Conservation (phyloP, 1,284 basidiomycete species). For the Cutaneotrichosporon spelunceum region DNA sequence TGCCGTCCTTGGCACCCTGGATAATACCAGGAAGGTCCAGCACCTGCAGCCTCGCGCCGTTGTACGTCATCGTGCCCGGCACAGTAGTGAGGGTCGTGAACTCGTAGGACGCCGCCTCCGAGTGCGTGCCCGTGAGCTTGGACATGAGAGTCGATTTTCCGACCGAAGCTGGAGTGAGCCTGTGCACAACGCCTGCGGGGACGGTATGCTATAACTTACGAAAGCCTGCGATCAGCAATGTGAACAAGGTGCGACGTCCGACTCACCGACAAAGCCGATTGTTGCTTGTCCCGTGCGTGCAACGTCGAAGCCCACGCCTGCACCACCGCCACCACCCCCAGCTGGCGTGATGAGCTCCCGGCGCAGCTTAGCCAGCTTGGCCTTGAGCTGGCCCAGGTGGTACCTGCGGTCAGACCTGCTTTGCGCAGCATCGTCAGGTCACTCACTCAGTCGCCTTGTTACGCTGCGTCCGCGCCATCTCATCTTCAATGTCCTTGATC, state of each 20-base stretch:
- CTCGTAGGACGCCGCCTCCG: slow-evolving; percentile 96
- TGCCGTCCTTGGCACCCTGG: slow-evolving; percentile 96
- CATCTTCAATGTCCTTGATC: slow-evolving; percentile 53
- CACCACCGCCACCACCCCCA: slow-evolving; percentile 75
- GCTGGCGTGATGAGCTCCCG: slow-evolving; percentile 86
- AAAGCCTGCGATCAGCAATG: slow-evolving; percentile 3
- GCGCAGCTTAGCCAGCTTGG: slow-evolving; percentile 94
- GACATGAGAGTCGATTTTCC: slow-evolving; percentile 93
- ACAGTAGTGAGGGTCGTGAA: slow-evolving; percentile 76
- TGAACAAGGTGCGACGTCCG: not conserved
- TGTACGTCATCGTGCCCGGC: slow-evolving; percentile 77
- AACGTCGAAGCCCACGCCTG: slow-evolving; percentile 90
- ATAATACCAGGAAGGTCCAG: slow-evolving; percentile 69
- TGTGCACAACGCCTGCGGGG: not conserved
- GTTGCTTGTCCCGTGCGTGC: slow-evolving; percentile 92
- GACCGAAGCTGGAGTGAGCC: slow-evolving; percentile 13
- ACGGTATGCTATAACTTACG: not conserved
- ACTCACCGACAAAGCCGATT: slow-evolving; percentile 74
- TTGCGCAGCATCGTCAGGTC: slow-evolving; percentile 15
- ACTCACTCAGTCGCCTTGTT: slow-evolving; percentile 69
- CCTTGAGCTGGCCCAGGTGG: slow-evolving; percentile 91
- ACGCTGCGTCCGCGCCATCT: slow-evolving; percentile 63
- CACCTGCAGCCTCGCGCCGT: slow-evolving; percentile 63
- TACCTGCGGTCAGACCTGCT: slow-evolving; percentile 57
- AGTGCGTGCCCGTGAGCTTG: slow-evolving; percentile 95